Base-by-base conservation (phyloP, 352 stramenopile genomes). In the Phytophthora fragariaefolia region DNA sequence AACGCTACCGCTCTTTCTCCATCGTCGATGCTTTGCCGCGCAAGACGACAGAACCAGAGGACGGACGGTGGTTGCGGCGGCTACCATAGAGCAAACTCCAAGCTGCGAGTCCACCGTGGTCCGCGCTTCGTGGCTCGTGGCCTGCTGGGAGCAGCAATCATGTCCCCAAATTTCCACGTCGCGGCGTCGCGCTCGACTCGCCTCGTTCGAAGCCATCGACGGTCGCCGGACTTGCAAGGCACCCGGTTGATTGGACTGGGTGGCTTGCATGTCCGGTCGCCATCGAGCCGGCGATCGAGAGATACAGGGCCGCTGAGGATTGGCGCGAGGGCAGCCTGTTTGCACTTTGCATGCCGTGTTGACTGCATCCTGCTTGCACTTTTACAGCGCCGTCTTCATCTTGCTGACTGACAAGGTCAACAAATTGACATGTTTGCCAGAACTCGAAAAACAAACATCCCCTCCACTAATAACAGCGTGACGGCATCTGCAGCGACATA, bases 91-190 rank as follows among this genome's bases (percentile, higher is more conserved):
- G n/a, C 7, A 12, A 55, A 26, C 4, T 23, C 24, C 20, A 27
- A 20, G 17, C 42, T 36, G 30, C 17, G 12, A 26, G n/a, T n/a
- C n/a, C n/a, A n/a, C n/a, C n/a, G n/a, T n/a, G 32, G 20, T 5
- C 6, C 8, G 8, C 42, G 8, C 38, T 8, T 58, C 26, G 57
- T 51, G 32, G 34, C 34, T n/a, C 24, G 23, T 38, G 26, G 50
- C 18, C 51, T 32, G 30, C 43, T 69, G 61, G 24, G 49, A 22
- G 34, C 20, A 54, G 60, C 51, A 60, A 57, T 58, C 60, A 32
- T 10, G 42, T 40, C 36, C 28, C 27, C 34, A n/a, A 49, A 49
- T 49, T 27, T 36, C 22, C 13, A 54, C 15, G 24, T 48, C 32
- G 22, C 32, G 34, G 42, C 22, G 23, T 56, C 51, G 51, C 23